phyloP scores from a whole-genome alignment of 139 green algal genomes.

The Tetradesmus lagerheimii region DNA sequence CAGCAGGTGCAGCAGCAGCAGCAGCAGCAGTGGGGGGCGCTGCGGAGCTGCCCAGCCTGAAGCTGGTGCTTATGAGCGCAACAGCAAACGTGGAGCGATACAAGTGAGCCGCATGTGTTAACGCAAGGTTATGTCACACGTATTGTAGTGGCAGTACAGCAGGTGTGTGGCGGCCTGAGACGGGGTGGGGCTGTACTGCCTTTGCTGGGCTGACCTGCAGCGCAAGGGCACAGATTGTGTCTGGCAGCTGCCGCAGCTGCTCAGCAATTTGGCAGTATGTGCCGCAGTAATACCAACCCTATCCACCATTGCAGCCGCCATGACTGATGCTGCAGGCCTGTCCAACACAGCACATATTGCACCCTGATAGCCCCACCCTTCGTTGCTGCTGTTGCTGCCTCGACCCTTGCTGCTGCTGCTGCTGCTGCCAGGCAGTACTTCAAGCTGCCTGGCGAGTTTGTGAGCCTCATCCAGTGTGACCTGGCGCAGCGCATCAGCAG shows the following conservation, averaged over 20 bases:
- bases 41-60: conserved; percentile 37
- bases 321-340: too few species aligned
- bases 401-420: conserved; percentile 6
- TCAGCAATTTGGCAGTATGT: too few species aligned
- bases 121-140: background rate
- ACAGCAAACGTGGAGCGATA: conserved; percentile 43
- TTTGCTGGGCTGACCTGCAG: too few species aligned
- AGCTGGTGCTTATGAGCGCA: conserved; percentile 51
- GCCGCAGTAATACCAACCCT: too few species aligned
- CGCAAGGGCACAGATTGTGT: too few species aligned
- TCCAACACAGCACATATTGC: too few species aligned
- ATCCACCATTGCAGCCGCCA: too few species aligned
- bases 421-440: conserved; percentile 24
- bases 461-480: conserved; percentile 18
- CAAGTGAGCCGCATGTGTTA: background rate
- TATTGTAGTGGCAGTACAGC: background rate
- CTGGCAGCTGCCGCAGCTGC: too few species aligned
- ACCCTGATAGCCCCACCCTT: too few species aligned
- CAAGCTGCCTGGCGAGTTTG: conserved; percentile 27
- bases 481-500: background rate
- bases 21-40: conserved; percentile 10
- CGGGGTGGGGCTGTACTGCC: too few species aligned
- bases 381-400: background rate
- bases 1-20: background rate
- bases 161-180: background rate